phyloP scores from a whole-genome alignment of 106 monocot genomes.

The Amphibolis antarctica region DNA sequence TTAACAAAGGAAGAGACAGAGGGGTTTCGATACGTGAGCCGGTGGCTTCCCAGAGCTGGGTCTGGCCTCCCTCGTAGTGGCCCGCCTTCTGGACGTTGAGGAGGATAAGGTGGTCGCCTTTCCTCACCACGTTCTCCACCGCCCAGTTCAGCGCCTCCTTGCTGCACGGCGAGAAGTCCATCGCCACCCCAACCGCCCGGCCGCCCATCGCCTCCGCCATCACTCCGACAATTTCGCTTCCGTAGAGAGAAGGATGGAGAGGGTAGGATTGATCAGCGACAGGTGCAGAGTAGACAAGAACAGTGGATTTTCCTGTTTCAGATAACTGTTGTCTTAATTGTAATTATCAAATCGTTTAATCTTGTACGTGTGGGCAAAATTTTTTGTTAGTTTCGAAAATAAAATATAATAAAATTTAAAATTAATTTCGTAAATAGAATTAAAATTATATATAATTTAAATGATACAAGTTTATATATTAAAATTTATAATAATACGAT shows the following conservation, averaged over 20 bases:
- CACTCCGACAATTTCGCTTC: not conserved
- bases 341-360: too few relatives aligned
- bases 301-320: too few relatives aligned
- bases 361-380: too few relatives aligned
- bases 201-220: slow-evolving; percentile 2
- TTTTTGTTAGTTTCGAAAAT: too few relatives aligned
- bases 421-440: too few relatives aligned
- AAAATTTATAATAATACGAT: too few relatives aligned
- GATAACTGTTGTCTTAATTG: too few relatives aligned
- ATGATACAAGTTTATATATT: too few relatives aligned
- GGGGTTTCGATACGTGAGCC: slow-evolving; percentile 49
- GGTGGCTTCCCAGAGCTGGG: slow-evolving; percentile 80
- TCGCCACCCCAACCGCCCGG: slow-evolving; percentile 51
- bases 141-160: slow-evolving; percentile 73
- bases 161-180: slow-evolving; percentile 87
- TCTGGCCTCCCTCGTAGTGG: slow-evolving; percentile 59
- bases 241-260: not conserved
- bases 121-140: slow-evolving; percentile 43
- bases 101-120: slow-evolving; percentile 57
- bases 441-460: too few relatives aligned
- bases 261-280: too few relatives aligned
- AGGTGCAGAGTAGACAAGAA: too few relatives aligned
- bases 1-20: not conserved
- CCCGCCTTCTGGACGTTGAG: slow-evolving; percentile 26
- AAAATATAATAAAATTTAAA: too few relatives aligned